These are phyloP conservation scores for Phaeosphaeriaceae sp. DNA, from an alignment of 2,329 filamentous ascomycete genomes.

Conservation along the genomic window DNA sequence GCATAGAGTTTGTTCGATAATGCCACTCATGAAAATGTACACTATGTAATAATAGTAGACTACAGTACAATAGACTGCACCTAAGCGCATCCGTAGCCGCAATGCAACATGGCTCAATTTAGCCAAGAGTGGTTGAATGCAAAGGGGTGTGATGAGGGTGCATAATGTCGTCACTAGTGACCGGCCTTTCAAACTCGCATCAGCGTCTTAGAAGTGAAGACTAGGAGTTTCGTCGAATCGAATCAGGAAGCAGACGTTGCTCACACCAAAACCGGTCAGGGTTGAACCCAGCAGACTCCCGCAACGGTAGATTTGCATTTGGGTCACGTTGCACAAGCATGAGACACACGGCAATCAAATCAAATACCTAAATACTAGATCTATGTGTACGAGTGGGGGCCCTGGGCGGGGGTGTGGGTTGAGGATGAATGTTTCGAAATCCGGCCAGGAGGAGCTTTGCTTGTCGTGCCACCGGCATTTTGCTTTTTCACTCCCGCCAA, in stretches of 20 bases:
- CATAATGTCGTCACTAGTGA: constrained; percentile 20
- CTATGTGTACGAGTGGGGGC: not conserved
- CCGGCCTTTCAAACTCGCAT: not conserved
- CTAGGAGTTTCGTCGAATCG: constrained; percentile 3
- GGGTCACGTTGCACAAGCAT: constrained; percentile 7
- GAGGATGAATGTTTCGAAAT: constrained; percentile 3
- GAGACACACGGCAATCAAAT: constrained; percentile 10
- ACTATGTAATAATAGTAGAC: constrained; percentile 39
- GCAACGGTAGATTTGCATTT: not conserved
- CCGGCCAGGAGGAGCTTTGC: not conserved
- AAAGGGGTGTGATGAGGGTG: constrained; percentile 3
- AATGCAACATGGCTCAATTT: constrained; percentile 3
- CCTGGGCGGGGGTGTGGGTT: not conserved
- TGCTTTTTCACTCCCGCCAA: constrained; percentile 6
- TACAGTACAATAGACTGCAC: constrained; percentile 16
- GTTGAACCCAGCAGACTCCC: not conserved
- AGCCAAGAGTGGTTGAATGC: not conserved
- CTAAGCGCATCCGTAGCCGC: constrained; percentile 17
- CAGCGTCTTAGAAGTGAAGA: not conserved
- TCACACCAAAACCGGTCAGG: not conserved
- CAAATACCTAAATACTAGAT: not conserved
- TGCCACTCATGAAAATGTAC: constrained; percentile 27
- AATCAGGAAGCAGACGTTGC: not conserved
- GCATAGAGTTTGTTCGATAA: constrained; percentile 1
- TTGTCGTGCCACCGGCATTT: not conserved